These are phyloP conservation scores for Dianthus caryophyllus DNA, from an alignment of 148 eudicot species.

Conservation along the genomic window DNA sequence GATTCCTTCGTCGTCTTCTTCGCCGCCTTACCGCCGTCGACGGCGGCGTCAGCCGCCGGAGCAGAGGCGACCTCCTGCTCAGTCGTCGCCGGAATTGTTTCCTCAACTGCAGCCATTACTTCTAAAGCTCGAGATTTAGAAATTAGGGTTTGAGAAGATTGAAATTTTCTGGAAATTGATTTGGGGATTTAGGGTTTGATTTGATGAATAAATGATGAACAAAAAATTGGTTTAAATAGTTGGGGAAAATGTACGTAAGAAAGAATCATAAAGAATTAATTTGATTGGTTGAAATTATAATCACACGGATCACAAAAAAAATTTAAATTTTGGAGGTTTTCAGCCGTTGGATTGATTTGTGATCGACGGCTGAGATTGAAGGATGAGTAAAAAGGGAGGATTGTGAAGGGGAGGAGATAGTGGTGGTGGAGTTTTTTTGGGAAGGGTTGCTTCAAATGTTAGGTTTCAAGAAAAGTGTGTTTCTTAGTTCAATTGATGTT, in stretches of 20 bases:
- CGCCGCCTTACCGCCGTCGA: slow-evolving; percentile 2
- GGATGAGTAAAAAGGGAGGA: background rate
- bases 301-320: slow-evolving; percentile 28
- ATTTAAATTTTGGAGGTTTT: slow-evolving; percentile 15
- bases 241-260: slow-evolving; percentile 21
- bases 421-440: slow-evolving; percentile 15
- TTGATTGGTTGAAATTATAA: slow-evolving; percentile 32
- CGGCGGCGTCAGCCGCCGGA: slow-evolving; percentile 21
- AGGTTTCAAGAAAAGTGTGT: slow-evolving; percentile 36
- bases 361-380: slow-evolving; percentile 34
- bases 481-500: slow-evolving; percentile 33
- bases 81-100: slow-evolving; percentile 17
- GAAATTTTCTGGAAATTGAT: background rate
- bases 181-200: slow-evolving; percentile 11
- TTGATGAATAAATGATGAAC: slow-evolving; percentile 13
- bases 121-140: background rate
- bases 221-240: slow-evolving; percentile 43
- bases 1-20: slow-evolving; percentile 32
- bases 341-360: background rate
- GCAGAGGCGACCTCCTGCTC: slow-evolving; percentile 28
- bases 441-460: slow-evolving; percentile 10
- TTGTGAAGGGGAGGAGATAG: slow-evolving; percentile 13
- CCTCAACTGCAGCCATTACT: slow-evolving; percentile 49
- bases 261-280: slow-evolving; percentile 18
- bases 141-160: slow-evolving; percentile 8